Conservation (phyloP, 2,329 filamentous ascomycete genomes). For the Pseudopyrenochaeta lycopersici region DNA sequence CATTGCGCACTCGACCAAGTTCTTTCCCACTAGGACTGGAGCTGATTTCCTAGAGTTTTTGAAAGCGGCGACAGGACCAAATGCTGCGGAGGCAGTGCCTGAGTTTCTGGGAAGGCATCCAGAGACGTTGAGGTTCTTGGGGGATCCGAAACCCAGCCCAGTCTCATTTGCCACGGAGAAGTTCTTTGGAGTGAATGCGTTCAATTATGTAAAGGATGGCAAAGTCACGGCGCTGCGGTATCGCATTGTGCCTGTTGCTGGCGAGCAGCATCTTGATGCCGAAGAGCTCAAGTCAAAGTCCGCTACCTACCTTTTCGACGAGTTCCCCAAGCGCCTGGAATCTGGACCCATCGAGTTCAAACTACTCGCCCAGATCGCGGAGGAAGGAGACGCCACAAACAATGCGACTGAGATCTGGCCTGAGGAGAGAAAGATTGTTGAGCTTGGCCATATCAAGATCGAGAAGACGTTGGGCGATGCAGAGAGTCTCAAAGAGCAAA, state of each 20-base stretch:
- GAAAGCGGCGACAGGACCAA: conserved; percentile 47
- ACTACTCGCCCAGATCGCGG: conserved; percentile 61
- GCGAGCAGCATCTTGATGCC: conserved; percentile 50
- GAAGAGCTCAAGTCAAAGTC: conserved; percentile 51
- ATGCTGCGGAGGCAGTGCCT: conserved; percentile 43
- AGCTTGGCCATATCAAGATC: conserved; percentile 60
- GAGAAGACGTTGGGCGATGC: conserved; percentile 52
- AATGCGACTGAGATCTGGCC: conserved; percentile 64
- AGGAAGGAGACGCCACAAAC: conserved; percentile 58
- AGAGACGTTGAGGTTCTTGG: conserved; percentile 58
- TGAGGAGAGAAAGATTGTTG: conserved; percentile 59
- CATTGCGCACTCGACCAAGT: conserved; percentile 61
- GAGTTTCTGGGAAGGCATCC: conserved; percentile 59
- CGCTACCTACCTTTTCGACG: conserved; percentile 60
- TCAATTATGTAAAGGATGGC: conserved; percentile 55
- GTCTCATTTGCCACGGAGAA: conserved; percentile 58
- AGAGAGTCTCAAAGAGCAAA: conserved; percentile 56
- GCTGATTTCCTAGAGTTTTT: conserved; percentile 63
- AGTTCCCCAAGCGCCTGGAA: conserved; percentile 52
- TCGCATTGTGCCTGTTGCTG: conserved; percentile 57
- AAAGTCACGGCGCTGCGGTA: conserved; percentile 60
- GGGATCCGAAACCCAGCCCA: conserved; percentile 60
- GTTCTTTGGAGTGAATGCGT: conserved; percentile 62
- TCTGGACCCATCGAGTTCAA: conserved; percentile 55
- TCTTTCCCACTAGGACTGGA: conserved; percentile 63